Percentiles rank a stretch among this genome's conserved stretches.
phyloP scores from a whole-genome alignment of 306 rosid species.

The Gillenia trifoliata region DNA sequence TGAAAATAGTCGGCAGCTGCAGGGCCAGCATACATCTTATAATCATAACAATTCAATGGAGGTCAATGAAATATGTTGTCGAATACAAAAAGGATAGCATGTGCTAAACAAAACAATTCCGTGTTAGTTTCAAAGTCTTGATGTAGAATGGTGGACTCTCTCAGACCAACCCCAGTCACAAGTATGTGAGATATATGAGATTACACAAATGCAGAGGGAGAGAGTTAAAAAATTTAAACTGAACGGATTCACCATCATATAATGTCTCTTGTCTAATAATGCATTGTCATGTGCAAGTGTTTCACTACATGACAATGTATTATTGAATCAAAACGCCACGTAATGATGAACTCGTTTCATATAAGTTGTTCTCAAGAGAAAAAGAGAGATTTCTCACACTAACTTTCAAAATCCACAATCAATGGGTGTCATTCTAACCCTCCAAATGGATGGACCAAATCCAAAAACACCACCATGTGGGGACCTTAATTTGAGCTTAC shows the following conservation, averaged over 20 bases:
- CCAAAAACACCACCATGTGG: conserved; percentile 9
- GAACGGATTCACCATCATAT: too few relatives aligned
- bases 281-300: too few relatives aligned
- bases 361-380: too few relatives aligned
- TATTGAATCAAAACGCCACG: too few relatives aligned
- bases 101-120: background rate
- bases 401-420: conserved; percentile 11
- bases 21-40: background rate
- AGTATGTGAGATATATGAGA: background rate
- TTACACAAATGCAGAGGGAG: background rate
- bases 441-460: conserved; percentile 41
- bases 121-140: background rate
- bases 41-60: background rate
- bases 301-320: too few relatives aligned
- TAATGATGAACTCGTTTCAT: too few relatives aligned
- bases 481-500: conserved; percentile 12
- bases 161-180: background rate
- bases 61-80: background rate
- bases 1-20: background rate
- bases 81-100: background rate
- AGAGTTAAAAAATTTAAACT: too few relatives aligned
- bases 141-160: conserved; percentile 6
- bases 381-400: background rate
- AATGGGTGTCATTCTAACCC: conserved; percentile 22
- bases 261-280: too few relatives aligned